Conservation (phyloP, 768 basidiomycete genomes). For the Paxillus involutus region DNA sequence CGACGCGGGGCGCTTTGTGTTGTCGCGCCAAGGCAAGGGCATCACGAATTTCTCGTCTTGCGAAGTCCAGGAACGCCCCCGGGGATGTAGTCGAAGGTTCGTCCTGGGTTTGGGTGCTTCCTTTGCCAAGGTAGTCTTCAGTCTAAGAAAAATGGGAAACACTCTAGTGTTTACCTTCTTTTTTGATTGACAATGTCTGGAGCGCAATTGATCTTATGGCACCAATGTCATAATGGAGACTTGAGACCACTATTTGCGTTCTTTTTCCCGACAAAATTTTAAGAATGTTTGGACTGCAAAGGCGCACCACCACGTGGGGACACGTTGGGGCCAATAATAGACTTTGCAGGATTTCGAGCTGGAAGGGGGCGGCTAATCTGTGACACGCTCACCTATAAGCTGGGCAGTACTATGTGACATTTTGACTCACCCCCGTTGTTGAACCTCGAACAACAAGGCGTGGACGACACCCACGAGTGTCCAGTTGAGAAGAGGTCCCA, state of each 20-base stretch:
- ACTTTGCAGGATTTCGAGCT: constrained; percentile 65
- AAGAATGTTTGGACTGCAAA: constrained; percentile 61
- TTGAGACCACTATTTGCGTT: constrained; percentile 30
- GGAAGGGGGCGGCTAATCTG: constrained; percentile 49
- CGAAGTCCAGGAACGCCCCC: constrained; percentile 50
- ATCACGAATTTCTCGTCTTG: constrained; percentile 54
- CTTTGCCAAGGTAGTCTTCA: constrained; percentile 7
- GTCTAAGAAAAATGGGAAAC: neutral
- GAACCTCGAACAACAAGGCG: constrained; percentile 60
- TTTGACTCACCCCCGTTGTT: constrained; percentile 48
- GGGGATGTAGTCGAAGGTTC: constrained; percentile 23
- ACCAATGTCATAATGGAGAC: constrained; percentile 35
- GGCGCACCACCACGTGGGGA: constrained; percentile 62
- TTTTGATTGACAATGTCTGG: constrained; percentile 37
- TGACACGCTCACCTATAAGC: neutral
- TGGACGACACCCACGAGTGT: constrained; percentile 74
- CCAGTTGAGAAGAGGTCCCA: constrained; percentile 73
- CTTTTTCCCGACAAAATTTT: constrained; percentile 41
- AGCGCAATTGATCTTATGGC: constrained; percentile 40
- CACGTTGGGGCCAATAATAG: constrained; percentile 64
- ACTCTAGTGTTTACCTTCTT: constrained; percentile 33
- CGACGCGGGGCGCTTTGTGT: constrained; percentile 63
- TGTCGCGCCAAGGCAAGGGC: constrained; percentile 58
- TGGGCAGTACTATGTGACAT: neutral
- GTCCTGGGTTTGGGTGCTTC: constrained; percentile 15